Evolutionary conservation across 345 rosid genomes (phyloP).

Genomic region (Punica granatum): DNA sequence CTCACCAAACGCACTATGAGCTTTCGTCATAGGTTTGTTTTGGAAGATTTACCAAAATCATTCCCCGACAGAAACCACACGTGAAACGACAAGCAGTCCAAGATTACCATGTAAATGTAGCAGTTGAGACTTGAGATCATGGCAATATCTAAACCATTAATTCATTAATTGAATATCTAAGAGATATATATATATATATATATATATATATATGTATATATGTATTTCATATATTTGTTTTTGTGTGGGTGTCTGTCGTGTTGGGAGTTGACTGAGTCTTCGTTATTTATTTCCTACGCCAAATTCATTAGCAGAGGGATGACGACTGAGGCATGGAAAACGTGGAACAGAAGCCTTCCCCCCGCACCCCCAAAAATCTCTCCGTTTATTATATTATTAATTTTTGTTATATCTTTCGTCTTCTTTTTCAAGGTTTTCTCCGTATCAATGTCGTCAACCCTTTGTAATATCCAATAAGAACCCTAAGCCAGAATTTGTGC

Average conservation of each 20-base stretch:
- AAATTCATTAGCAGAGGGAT: neutral
- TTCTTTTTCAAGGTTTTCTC: too few species aligned
- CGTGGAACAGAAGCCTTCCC: neutral
- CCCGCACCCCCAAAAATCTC: too few species aligned
- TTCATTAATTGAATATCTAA: too few species aligned
- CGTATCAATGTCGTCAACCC: neutral
- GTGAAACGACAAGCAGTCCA: neutral
- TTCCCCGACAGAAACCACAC: neutral
- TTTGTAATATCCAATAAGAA: neutral
- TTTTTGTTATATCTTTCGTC: neutral
- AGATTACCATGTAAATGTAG: neutral
- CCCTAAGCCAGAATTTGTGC: neutral
- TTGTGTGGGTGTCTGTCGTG: neutral
- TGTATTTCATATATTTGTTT: neutral
- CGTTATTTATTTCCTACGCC: neutral
- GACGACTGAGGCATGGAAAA: neutral
- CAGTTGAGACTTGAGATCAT: slow-evolving; percentile 1
- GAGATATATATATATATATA: neutral
- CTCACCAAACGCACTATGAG: neutral
- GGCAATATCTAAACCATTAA: neutral
- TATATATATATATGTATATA: neutral
- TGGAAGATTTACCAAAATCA: neutral
- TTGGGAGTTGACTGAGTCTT: neutral
- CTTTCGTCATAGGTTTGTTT: neutral
- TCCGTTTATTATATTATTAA: too few species aligned